Base-by-base conservation (phyloP, 306 rosid genomes). In the Cucumis hystrix region DNA sequence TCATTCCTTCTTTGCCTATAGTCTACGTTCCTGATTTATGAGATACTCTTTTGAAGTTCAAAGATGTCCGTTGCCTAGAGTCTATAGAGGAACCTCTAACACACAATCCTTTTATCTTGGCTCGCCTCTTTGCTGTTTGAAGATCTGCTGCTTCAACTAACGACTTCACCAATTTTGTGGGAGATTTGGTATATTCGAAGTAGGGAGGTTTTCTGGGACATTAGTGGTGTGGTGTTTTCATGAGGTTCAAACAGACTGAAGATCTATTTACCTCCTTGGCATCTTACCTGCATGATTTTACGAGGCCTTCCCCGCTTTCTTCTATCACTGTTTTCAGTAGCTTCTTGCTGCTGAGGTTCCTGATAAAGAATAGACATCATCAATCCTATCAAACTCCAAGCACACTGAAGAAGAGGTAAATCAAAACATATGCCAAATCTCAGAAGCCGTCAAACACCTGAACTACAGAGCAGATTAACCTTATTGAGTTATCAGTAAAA, bases 251-350 rank as follows among this genome's bases (percentile, higher is more conserved):
- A 68, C n/a, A 15, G 37, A 43, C 55, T 20, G 37, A 20, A 11
- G 74, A 41, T 68, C 3, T 5, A 43, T 41, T 51, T 39, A 65
- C 16, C 51, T 65, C 49, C 18, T 65, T 17, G 72, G 51, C 8
- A 37, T 39, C 72, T 65, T 75, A 60, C 13, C 18, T 30, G 39
- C 21, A 63, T 76, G 4, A 78, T 10, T 78, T 80, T 86, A 37
- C 65, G 78, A 43, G 87, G 89, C 57, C 89, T 84, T 6, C 89
- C 89, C 69, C 89, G 82, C 83, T 77, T 86, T 78, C 87, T 67
- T 80, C 83, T 86, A 54, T 51, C 30, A 37, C 74, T 82, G 77
- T 56, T 83, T 78, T 74, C 77, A 0, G 74, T 71, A 65, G 77
- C 75, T 80, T 49, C 33, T 76, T 81, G 84, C 80, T 84, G 81